These are phyloP conservation scores for Penicillium verhagenii DNA, from an alignment of 495 filamentous ascomycete species.

Conservation along the genomic window DNA sequence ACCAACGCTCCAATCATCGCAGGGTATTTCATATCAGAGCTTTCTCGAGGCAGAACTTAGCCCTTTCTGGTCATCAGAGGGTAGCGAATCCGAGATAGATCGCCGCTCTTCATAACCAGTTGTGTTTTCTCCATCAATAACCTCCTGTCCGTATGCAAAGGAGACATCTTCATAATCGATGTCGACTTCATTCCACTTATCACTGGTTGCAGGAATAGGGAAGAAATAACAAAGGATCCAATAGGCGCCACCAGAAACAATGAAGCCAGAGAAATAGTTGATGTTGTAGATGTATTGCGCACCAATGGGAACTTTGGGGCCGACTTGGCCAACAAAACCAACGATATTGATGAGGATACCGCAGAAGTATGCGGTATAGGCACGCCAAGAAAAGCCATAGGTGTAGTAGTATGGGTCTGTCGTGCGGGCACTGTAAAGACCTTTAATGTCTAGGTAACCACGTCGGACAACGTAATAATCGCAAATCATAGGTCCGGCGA, in stretches of 20 bases:
- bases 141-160: constrained; percentile 42
- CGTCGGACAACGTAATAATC: constrained; percentile 90
- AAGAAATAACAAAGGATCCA: constrained; percentile 63
- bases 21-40: constrained; percentile 5
- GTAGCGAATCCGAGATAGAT: constrained; percentile 14
- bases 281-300: constrained; percentile 86
- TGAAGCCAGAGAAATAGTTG: constrained; percentile 85
- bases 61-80: constrained; percentile 22
- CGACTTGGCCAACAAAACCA: constrained; percentile 83
- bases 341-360: constrained; percentile 93
- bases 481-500: constrained; percentile 84
- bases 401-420: constrained; percentile 70
- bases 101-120: constrained; percentile 2
- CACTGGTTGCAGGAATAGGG: constrained; percentile 72
- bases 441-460: constrained; percentile 76
- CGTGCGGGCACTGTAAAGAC: constrained; percentile 72
- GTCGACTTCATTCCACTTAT: constrained; percentile 79
- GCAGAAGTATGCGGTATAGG: constrained; percentile 76
- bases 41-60: constrained; percentile 12
- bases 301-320: constrained; percentile 66
- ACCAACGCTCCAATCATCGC: background rate
- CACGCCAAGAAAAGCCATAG: constrained; percentile 77
- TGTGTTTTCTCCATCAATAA: constrained; percentile 25
- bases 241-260: constrained; percentile 68
- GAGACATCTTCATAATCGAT: constrained; percentile 47